Evolutionary conservation across 805 yeast genomes (phyloP).

Genomic region (Grigorovia humatica): DNA sequence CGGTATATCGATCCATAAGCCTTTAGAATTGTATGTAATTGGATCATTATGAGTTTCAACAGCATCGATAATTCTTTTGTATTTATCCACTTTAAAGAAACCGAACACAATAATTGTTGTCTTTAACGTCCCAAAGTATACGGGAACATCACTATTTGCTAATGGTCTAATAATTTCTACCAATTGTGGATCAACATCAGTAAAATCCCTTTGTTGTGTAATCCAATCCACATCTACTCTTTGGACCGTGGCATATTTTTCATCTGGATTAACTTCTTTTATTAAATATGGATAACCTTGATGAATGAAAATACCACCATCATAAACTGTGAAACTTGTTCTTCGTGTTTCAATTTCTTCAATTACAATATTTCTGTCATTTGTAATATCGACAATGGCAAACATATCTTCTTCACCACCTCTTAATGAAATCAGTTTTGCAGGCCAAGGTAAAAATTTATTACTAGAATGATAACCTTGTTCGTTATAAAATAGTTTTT

Average conservation of each 20-base stretch:
- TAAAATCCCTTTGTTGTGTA: conserved; percentile 82
- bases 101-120: conserved; percentile 82
- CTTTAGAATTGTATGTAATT: conserved; percentile 53
- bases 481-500: conserved; percentile 32
- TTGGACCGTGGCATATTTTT: conserved; percentile 72
- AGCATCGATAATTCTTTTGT: conserved; percentile 76
- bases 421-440: conserved; percentile 63
- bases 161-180: conserved; percentile 55
- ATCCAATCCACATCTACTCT: conserved; percentile 91
- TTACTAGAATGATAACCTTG: conserved; percentile 46
- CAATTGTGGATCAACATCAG: conserved; percentile 82
- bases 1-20: conserved; percentile 90
- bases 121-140: conserved; percentile 64
- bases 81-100: conserved; percentile 73
- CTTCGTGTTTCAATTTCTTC: conserved; percentile 87
- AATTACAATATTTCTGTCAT: conserved; percentile 61
- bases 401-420: conserved; percentile 73
- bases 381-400: conserved; percentile 86
- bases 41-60: conserved; percentile 92
- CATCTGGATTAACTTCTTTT: conserved; percentile 70
- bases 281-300: conserved; percentile 89
- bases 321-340: conserved; percentile 80
- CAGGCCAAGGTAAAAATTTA: conserved; percentile 71
- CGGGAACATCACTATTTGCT: conserved; percentile 42
- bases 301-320: conserved; percentile 88